A percentile compares a stretch with the other conserved stretches of the same genome.
Conservation (phyloP, 257 asterid species). For the Nicotiana obtusifolia region DNA sequence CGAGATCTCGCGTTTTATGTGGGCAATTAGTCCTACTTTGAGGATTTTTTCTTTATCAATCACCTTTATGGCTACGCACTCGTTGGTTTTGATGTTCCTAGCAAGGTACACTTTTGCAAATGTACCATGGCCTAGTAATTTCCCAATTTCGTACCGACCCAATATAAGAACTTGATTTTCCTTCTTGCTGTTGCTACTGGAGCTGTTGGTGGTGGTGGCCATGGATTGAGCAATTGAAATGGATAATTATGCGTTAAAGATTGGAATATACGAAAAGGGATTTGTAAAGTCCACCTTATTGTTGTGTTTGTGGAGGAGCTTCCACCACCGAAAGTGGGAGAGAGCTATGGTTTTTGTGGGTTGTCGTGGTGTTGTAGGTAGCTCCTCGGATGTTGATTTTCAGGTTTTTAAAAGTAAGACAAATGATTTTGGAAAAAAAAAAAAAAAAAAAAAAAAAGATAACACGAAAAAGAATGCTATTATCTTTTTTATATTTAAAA, state of each 20-base stretch:
- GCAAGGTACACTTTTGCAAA: conserved; percentile 93
- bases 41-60: conserved; percentile 84
- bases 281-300: background rate
- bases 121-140: conserved; percentile 78
- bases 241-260: too few relatives aligned
- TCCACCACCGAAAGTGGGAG: background rate
- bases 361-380: too few relatives aligned
- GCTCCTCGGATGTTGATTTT: too few relatives aligned
- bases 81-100: conserved; percentile 58
- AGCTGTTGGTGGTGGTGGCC: too few relatives aligned
- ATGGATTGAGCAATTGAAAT: too few relatives aligned
- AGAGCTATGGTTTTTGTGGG: too few relatives aligned
- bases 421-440: too few relatives aligned
- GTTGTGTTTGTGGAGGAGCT: background rate
- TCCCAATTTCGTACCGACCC: conserved; percentile 70
- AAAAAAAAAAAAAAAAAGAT: too few relatives aligned
- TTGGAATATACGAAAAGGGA: too few relatives aligned
- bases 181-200: conserved; percentile 18
- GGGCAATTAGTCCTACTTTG: conserved; percentile 65
- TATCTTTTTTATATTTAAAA: too few relatives aligned
- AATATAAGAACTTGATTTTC: conserved; percentile 51
- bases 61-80: conserved; percentile 75
- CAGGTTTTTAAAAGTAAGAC: too few relatives aligned
- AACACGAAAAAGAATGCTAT: too few relatives aligned
- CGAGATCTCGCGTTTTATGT: conserved; percentile 92